Conservation (phyloP, 176 grass and related monocot genomes). For the Oryza rufipogon region DNA sequence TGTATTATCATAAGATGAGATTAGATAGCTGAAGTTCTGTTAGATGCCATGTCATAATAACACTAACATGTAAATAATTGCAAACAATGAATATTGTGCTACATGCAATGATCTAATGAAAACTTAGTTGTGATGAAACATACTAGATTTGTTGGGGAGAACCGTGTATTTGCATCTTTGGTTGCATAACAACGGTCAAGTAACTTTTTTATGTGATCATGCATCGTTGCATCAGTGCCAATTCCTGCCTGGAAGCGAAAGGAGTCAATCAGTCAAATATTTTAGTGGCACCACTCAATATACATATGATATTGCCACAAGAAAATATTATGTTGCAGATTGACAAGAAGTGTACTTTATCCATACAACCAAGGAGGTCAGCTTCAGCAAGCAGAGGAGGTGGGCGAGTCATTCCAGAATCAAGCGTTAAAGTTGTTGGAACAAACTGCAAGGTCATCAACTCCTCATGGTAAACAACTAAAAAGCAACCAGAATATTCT, state of each 20-base stretch:
- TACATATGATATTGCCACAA: constrained; percentile 15
- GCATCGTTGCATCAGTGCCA: constrained; percentile 98
- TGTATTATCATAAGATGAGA: background rate
- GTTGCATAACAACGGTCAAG: constrained; percentile 93
- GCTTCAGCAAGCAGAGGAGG: constrained; percentile 96
- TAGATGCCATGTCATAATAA: background rate
- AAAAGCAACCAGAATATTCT: background rate
- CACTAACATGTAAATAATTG: constrained; percentile 5
- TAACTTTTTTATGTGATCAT: constrained; percentile 98
- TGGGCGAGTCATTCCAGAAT: constrained; percentile 91
- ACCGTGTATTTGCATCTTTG: constrained; percentile 85
- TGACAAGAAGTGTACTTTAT: constrained; percentile 65
- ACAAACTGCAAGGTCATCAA: constrained; percentile 67
- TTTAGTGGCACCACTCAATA: constrained; percentile 17
- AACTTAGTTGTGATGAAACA: constrained; percentile 32
- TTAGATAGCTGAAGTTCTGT: background rate
- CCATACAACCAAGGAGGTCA: constrained; percentile 95
- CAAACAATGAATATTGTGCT: constrained; percentile 11
- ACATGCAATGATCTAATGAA: constrained; percentile 8
- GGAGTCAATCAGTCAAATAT: constrained; percentile 36
- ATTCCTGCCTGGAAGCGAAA: constrained; percentile 80
- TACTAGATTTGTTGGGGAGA: constrained; percentile 98
- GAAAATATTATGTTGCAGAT: constrained; percentile 27
- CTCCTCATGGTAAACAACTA: background rate
- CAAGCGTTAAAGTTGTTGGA: constrained; percentile 85